Conservation (phyloP, 1,139 yeast genomes). For the Sugiyamaella grinbergsii region DNA sequence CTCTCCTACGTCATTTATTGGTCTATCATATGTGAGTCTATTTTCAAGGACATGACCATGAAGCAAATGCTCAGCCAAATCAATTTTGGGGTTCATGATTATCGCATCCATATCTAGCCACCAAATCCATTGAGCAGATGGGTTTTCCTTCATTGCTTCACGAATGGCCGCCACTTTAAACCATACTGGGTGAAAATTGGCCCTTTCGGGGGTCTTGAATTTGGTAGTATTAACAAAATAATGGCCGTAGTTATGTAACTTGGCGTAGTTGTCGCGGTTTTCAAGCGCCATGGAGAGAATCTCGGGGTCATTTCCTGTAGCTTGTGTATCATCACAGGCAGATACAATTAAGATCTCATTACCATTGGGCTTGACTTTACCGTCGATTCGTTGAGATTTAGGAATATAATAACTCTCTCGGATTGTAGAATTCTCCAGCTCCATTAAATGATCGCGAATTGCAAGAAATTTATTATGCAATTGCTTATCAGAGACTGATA, state of each 20-base stretch:
- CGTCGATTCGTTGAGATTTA: slow-evolving; percentile 18
- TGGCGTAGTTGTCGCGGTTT: slow-evolving; percentile 41
- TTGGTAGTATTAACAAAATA: slow-evolving; percentile 37
- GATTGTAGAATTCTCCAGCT: slow-evolving; percentile 10
- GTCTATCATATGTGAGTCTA: slow-evolving; percentile 34
- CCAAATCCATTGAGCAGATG: slow-evolving; percentile 42
- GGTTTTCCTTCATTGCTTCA: slow-evolving; percentile 35
- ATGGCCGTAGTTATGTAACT: slow-evolving; percentile 39
- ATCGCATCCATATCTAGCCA: slow-evolving; percentile 39
- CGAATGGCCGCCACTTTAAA: slow-evolving; percentile 37
- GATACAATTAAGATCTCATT: slow-evolving; percentile 37
- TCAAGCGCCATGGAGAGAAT: slow-evolving; percentile 34
- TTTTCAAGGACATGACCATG: slow-evolving; percentile 34
- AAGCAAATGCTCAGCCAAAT: slow-evolving; percentile 34
- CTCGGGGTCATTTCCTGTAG: slow-evolving; percentile 30
- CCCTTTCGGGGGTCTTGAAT: slow-evolving; percentile 19
- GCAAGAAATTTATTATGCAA: slow-evolving; percentile 6
- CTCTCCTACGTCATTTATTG: slow-evolving; percentile 30
- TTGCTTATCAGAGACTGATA: neutral
- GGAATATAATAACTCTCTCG: slow-evolving; percentile 13
- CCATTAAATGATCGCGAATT: slow-evolving; percentile 16
- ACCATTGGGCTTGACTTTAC: slow-evolving; percentile 33
- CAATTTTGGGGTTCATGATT: slow-evolving; percentile 27
- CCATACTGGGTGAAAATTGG: slow-evolving; percentile 36
- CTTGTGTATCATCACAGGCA: slow-evolving; percentile 39